A percentile compares a stretch with the other conserved stretches of the same genome.
Conservation (phyloP, 1,284 basidiomycete genomes). For the Vanrija sp. region DNA sequence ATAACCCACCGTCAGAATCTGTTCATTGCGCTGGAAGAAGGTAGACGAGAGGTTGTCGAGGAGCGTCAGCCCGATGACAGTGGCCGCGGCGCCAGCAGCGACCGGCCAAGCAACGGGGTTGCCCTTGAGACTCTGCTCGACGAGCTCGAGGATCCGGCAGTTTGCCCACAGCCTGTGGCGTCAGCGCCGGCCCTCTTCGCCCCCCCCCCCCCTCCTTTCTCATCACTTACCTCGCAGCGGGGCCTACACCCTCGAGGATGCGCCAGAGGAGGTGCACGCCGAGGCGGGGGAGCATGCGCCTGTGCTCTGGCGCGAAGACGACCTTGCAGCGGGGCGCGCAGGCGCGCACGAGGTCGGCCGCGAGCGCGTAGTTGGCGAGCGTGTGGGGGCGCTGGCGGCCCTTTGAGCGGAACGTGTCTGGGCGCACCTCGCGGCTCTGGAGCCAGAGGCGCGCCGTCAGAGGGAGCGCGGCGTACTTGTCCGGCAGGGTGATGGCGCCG, state of each 20-base stretch:
- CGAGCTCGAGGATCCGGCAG: conserved; percentile 23
- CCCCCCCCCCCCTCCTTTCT: not conserved
- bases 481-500: too few species aligned
- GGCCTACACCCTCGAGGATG: conserved; percentile 21
- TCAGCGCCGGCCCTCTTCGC: too few species aligned
- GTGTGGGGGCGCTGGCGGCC: not conserved
- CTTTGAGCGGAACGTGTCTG: too few species aligned
- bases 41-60: conserved; percentile 15
- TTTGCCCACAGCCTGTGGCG: conserved; percentile 20
- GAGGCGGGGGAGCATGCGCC: not conserved
- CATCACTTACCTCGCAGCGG: conserved; percentile 16
- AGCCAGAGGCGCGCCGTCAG: too few species aligned
- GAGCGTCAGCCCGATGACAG: conserved; percentile 10
- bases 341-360: not conserved
- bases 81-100: conserved; percentile 11
- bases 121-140: conserved; percentile 20
- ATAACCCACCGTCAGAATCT: conserved; percentile 7
- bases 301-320: conserved; percentile 6
- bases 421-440: too few species aligned
- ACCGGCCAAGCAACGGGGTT: conserved; percentile 3
- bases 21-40: conserved; percentile 4
- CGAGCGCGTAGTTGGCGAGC: not conserved
- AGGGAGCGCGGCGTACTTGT: too few species aligned
- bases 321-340: not conserved
- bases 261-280: conserved; percentile 10